These are phyloP conservation scores for Scleromitrula shiraiana DNA, from an alignment of 2,329 filamentous ascomycete genomes.

Conservation along the genomic window DNA sequence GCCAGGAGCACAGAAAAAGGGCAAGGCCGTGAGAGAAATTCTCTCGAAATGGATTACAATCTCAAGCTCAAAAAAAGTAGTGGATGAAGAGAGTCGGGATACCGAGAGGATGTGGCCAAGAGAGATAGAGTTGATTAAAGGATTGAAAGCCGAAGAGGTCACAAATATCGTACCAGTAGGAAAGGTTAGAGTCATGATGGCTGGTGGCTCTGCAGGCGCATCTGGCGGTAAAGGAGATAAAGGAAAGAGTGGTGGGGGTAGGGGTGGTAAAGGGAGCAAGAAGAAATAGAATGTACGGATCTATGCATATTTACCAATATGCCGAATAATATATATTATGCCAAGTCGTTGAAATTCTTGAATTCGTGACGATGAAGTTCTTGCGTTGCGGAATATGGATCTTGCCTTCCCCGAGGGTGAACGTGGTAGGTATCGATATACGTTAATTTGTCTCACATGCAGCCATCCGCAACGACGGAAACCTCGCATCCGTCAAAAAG, in stretches of 20 bases:
- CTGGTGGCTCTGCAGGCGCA: conserved; percentile 38
- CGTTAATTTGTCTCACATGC: too few relatives aligned
- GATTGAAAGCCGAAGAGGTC: conserved; percentile 73
- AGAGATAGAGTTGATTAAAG: conserved; percentile 78
- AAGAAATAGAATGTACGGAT: conserved; percentile 9
- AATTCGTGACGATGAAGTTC: too few relatives aligned
- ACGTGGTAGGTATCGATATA: too few relatives aligned
- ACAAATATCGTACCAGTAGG: conserved; percentile 73
- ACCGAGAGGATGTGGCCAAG: conserved; percentile 74
- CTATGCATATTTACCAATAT: not conserved
- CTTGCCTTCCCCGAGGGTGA: too few relatives aligned
- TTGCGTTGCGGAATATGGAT: not conserved
- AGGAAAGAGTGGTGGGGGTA: conserved; percentile 19
- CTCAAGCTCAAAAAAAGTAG: conserved; percentile 42
- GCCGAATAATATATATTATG: not conserved
- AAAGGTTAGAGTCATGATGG: conserved; percentile 72
- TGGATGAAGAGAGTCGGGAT: conserved; percentile 54
- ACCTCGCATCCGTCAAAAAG: too few relatives aligned
- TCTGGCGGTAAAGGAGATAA: conserved; percentile 25
- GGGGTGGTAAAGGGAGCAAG: conserved; percentile 24
- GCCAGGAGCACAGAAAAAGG: conserved; percentile 83
- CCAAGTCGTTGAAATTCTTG: too few relatives aligned
- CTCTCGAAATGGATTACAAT: conserved; percentile 71
- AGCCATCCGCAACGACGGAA: too few relatives aligned
- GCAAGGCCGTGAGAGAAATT: conserved; percentile 87